Base-by-base conservation (phyloP, 2,329 filamentous ascomycete genomes). In the Claviceps sp. region DNA sequence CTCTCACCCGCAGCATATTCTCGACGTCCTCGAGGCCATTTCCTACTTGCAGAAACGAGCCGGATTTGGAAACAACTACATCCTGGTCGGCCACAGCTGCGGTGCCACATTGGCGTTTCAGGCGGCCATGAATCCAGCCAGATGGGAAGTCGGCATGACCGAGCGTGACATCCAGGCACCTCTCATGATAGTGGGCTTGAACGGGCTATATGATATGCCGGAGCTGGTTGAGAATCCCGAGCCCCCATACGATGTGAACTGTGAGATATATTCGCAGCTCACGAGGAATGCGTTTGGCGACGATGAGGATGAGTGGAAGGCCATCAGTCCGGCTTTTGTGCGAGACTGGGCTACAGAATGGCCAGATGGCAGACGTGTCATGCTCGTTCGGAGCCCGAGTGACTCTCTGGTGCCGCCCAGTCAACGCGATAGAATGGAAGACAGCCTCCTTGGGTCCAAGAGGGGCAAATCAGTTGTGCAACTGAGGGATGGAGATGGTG, bases 1-100 rank as follows among this genome's bases (percentile, higher is more conserved):
- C 6, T 58, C 56, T 39, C 77, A 82, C 57, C 79, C 79, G 0
- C 68, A 73, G 34, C 79, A 82, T 56, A 64, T 80, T 47, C 62
- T 66, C 23, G 79, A 82, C 56, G 66, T 81, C 22, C 62, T 69
- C 2, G 52, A 60, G 3, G 78, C 71, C 2, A 62, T 82, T 6
- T 56, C 63, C 1, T 71, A 68, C 51, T 61, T 81, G 9, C 65
- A 71, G 53, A 57, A 64, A 5, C 63, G 65, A 5, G 72, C 75
- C 54, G 60, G 62, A 5, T 70, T 78, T 38, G 59, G 55, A 17
- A 62, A 62, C 50, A 60, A 59, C 23, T 80, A 78, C 62, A 61
- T 81, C 3, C 68, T 80, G 17, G 65, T 72, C 2, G 79, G 79
- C 0, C 79, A 82, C 58, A 77, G 72, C 7, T 78, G 76, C 54